Conservation (phyloP, 2,329 filamentous ascomycete genomes). For the Orbilia brochopaga region DNA sequence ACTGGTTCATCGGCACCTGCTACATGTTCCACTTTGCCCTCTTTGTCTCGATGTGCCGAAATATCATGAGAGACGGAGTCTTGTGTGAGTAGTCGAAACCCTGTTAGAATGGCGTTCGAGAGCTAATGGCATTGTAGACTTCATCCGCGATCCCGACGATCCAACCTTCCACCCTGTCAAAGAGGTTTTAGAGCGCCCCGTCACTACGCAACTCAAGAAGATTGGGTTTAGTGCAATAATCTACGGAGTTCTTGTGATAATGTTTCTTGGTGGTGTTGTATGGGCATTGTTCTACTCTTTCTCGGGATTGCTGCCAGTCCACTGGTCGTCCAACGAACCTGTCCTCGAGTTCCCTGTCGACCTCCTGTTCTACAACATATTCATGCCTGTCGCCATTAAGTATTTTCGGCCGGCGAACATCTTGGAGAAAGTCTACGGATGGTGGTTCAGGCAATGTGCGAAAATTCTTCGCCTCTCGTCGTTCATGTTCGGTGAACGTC, state of each 20-base stretch:
- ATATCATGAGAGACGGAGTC: conserved; percentile 93
- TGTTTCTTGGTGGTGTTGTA: conserved; percentile 93
- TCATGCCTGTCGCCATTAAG: conserved; percentile 85
- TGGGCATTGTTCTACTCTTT: conserved; percentile 80
- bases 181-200: conserved; percentile 90
- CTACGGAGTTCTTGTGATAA: conserved; percentile 87
- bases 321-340: conserved; percentile 90
- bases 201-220: conserved; percentile 91
- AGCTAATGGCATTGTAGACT: conserved; percentile 67
- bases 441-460: conserved; percentile 94
- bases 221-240: conserved; percentile 95
- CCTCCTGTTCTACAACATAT: conserved; percentile 92
- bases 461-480: conserved; percentile 79
- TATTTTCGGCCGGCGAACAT: conserved; percentile 85
- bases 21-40: conserved; percentile 99
- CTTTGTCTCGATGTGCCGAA: conserved; percentile 98
- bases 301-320: conserved; percentile 79
- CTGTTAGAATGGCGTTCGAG: background rate
- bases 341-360: conserved; percentile 94
- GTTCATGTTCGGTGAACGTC: conserved; percentile 88
- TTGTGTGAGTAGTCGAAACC: conserved; percentile 69
- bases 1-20: conserved; percentile 98
- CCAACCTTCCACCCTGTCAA: conserved; percentile 97
- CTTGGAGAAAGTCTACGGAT: conserved; percentile 83
- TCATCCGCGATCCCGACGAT: conserved; percentile 96